phyloP scores from a whole-genome alignment of 2,329 filamentous ascomycete species.

The Macrophomina pseudophaseolina region DNA sequence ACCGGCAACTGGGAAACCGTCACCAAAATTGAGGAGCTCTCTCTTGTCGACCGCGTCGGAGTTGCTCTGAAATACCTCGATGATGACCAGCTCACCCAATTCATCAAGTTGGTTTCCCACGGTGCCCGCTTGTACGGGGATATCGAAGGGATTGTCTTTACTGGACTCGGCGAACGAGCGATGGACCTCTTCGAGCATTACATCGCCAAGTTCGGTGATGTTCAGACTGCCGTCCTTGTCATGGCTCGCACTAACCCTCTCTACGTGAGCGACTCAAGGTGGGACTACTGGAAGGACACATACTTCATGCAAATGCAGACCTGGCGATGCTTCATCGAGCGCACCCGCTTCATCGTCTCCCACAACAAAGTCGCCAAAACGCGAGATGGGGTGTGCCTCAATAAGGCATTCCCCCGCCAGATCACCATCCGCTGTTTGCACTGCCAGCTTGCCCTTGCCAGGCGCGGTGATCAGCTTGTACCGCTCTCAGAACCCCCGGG shows the following conservation, averaged over 20 bases:
- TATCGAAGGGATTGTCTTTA: slow-evolving; percentile 77
- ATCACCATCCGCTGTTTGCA: slow-evolving; percentile 78
- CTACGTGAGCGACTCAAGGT: slow-evolving; percentile 78
- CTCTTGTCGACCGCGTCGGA: slow-evolving; percentile 74
- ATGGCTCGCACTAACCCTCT: slow-evolving; percentile 75
- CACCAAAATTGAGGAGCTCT: slow-evolving; percentile 73
- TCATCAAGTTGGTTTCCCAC: slow-evolving; percentile 59
- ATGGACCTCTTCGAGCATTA: slow-evolving; percentile 79
- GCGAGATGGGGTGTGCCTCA: slow-evolving; percentile 65
- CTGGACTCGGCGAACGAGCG: slow-evolving; percentile 73
- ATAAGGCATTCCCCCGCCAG: slow-evolving; percentile 67
- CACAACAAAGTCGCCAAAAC: slow-evolving; percentile 71
- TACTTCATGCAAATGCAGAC: slow-evolving; percentile 73
- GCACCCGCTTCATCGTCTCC: slow-evolving; percentile 78
- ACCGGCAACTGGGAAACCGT: slow-evolving; percentile 78
- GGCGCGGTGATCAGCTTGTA: slow-evolving; percentile 24
- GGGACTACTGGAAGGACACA: slow-evolving; percentile 76
- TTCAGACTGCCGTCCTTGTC: slow-evolving; percentile 78
- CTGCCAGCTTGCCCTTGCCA: slow-evolving; percentile 65
- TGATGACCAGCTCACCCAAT: slow-evolving; percentile 52
- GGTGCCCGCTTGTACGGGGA: slow-evolving; percentile 69
- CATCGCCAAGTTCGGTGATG: slow-evolving; percentile 75
- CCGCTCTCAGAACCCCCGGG: neutral
- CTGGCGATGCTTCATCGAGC: slow-evolving; percentile 73
- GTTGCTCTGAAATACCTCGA: slow-evolving; percentile 76